Conservation (phyloP, 371 early-diverging fungal species). For the Mortierella sp. region DNA sequence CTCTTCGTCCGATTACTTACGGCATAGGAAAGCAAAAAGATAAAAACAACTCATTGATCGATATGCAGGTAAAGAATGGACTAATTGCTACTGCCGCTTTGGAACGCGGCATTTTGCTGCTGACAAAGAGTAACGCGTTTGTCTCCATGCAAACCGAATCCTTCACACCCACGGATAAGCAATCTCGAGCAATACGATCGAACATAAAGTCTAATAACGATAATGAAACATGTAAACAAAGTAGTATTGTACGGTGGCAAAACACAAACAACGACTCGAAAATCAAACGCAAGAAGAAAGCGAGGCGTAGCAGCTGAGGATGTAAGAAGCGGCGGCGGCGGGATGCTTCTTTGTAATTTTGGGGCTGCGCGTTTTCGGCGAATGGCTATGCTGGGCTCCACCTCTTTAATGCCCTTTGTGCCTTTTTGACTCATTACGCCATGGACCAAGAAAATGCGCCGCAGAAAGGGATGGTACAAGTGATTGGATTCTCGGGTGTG, state of each 20-base stretch:
- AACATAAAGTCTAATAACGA: not conserved
- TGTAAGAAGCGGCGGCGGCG: not conserved
- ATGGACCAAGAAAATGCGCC: not conserved
- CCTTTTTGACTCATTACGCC: not conserved
- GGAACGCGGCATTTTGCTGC: not conserved
- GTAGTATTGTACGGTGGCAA: not conserved
- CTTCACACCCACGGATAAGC: not conserved
- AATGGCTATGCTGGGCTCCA: not conserved
- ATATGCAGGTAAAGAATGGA: not conserved
- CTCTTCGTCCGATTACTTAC: too few species aligned
- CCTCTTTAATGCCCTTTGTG: too few species aligned
- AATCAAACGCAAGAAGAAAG: not conserved
- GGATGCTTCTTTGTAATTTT: not conserved
- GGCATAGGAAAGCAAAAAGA: too few species aligned
- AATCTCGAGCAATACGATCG: not conserved
- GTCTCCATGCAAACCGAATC: too few species aligned
- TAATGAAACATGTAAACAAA: not conserved
- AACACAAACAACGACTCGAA: too few species aligned
- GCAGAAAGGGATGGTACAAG: not conserved
- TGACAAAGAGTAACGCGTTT: not conserved
- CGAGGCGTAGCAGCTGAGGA: not conserved
- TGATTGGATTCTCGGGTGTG: not conserved
- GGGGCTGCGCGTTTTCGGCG: constrained; percentile 3
- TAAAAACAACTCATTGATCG: not conserved
- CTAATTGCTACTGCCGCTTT: not conserved